A percentile compares a stretch with the other conserved stretches of the same genome.
Evolutionary conservation across 2,329 filamentous ascomycete genomes (phyloP).

Genomic region (Claviceps quebecensis): DNA sequence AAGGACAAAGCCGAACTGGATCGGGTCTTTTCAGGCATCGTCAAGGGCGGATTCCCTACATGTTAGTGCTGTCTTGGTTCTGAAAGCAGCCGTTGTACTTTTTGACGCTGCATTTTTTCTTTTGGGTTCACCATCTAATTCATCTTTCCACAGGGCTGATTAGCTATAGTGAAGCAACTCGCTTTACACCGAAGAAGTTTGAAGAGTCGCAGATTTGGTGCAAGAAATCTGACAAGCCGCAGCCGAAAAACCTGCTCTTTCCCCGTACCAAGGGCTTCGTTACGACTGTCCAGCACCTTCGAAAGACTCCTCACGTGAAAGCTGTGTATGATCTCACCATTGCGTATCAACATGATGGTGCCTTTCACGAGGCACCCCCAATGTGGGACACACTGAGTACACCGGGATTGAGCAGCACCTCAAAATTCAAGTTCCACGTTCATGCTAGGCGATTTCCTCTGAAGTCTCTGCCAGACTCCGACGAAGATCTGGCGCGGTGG

Average conservation of each 20-base stretch:
- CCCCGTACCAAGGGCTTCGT: slow-evolving; percentile 48
- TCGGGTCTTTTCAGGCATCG: slow-evolving; percentile 40
- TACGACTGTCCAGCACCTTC: slow-evolving; percentile 41
- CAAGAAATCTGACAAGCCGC: slow-evolving; percentile 30
- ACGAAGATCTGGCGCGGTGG: slow-evolving; percentile 36
- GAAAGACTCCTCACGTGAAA: slow-evolving; percentile 34
- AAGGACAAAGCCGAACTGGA: slow-evolving; percentile 41
- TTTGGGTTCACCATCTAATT: not conserved
- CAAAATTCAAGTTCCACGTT: slow-evolving; percentile 34
- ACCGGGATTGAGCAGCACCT: slow-evolving; percentile 21
- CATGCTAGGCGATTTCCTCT: slow-evolving; percentile 34
- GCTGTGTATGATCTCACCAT: slow-evolving; percentile 43
- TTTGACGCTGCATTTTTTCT: not conserved
- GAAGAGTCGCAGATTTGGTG: slow-evolving; percentile 38
- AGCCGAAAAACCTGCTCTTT: slow-evolving; percentile 44
- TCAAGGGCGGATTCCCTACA: slow-evolving; percentile 37
- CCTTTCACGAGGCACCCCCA: slow-evolving; percentile 31
- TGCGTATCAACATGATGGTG: slow-evolving; percentile 31
- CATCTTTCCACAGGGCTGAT: slow-evolving; percentile 37
- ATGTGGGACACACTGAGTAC: slow-evolving; percentile 40
- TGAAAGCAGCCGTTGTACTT: not conserved
- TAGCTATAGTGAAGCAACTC: slow-evolving; percentile 49
- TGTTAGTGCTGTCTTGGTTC: slow-evolving; percentile 28
- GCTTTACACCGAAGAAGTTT: slow-evolving; percentile 41
- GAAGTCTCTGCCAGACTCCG: slow-evolving; percentile 31